Percentiles rank a stretch among this genome's conserved stretches.
Evolutionary conservation across 768 basidiomycete genomes (phyloP).

Genomic region (Suillus bovinus): DNA sequence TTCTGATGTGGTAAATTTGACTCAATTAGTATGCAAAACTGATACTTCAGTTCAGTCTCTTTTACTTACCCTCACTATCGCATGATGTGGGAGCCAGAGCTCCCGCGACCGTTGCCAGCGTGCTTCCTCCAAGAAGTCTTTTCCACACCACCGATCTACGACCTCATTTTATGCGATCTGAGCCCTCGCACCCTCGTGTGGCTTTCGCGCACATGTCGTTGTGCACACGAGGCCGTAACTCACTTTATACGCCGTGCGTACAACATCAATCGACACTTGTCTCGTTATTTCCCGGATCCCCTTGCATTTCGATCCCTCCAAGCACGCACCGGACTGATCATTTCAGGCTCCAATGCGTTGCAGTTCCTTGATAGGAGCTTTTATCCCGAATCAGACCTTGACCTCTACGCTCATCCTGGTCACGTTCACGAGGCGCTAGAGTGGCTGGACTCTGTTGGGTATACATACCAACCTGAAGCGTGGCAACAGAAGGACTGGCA

Average conservation of each 20-base stretch:
- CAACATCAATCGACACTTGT: conserved; percentile 38
- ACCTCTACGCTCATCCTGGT: conserved; percentile 45
- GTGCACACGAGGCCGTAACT: conserved; percentile 16
- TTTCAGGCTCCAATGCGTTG: conserved; percentile 55
- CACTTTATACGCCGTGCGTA: conserved; percentile 29
- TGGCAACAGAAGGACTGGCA: conserved; percentile 15
- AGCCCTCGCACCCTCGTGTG: conserved; percentile 27
- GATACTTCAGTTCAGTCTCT: not conserved
- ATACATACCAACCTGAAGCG: conserved; percentile 23
- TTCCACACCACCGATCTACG: conserved; percentile 22
- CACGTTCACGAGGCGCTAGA: conserved; percentile 32
- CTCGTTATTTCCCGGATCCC: conserved; percentile 37
- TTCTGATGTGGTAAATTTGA: no score
- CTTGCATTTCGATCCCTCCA: conserved; percentile 45
- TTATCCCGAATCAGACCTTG: conserved; percentile 51
- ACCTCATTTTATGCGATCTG: conserved; percentile 20
- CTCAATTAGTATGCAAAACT: no score
- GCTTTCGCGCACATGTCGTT: conserved; percentile 24
- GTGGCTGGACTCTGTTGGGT: conserved; percentile 34
- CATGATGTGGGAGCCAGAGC: not conserved
- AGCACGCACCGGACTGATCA: conserved; percentile 41
- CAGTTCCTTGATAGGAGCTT: conserved; percentile 49
- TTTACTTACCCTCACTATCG: not conserved
- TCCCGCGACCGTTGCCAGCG: not conserved
- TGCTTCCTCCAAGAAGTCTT: conserved; percentile 7